Conservation (phyloP, 768 basidiomycete species). For the Filobasidium wieringae region DNA sequence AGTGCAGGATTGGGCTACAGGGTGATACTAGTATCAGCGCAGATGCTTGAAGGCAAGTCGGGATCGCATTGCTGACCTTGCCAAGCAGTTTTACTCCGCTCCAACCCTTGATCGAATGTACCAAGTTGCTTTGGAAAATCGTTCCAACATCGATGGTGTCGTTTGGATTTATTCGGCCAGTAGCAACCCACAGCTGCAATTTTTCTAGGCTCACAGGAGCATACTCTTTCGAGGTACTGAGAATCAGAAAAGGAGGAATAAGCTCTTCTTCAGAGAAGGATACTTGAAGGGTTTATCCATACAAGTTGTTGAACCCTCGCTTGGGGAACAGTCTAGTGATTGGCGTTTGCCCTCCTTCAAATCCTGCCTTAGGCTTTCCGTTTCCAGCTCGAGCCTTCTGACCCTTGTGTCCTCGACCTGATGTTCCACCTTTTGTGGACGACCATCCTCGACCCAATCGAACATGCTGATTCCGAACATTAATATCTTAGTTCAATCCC, state of each 20-base stretch:
- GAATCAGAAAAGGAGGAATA: neutral
- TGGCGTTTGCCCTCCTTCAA: conserved; percentile 95
- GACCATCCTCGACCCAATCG: conserved; percentile 89
- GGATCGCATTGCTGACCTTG: conserved; percentile 46
- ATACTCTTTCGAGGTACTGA: conserved; percentile 61
- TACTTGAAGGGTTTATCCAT: no score
- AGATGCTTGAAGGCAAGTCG: conserved; percentile 39
- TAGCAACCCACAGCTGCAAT: conserved; percentile 81
- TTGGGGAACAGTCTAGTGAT: conserved; percentile 84
- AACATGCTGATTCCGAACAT: conserved; percentile 10
- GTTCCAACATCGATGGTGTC: conserved; percentile 79
- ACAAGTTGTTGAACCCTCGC: conserved; percentile 87
- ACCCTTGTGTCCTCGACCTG: conserved; percentile 88
- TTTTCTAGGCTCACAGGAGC: conserved; percentile 77
- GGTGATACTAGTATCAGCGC: neutral
- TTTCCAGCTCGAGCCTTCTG: conserved; percentile 85
- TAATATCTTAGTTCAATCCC: neutral
- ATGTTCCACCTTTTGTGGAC: conserved; percentile 79
- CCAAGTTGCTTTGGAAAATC: conserved; percentile 68
- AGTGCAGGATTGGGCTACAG: conserved; percentile 16
- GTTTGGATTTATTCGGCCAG: conserved; percentile 64
- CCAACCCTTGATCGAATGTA: conserved; percentile 64
- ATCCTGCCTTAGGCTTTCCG: conserved; percentile 66
- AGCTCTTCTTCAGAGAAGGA: no score
- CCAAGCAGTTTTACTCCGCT: conserved; percentile 83